phyloP scores from a whole-genome alignment of 2,329 filamentous ascomycete genomes.

The Pseudogymnoascus sp. region DNA sequence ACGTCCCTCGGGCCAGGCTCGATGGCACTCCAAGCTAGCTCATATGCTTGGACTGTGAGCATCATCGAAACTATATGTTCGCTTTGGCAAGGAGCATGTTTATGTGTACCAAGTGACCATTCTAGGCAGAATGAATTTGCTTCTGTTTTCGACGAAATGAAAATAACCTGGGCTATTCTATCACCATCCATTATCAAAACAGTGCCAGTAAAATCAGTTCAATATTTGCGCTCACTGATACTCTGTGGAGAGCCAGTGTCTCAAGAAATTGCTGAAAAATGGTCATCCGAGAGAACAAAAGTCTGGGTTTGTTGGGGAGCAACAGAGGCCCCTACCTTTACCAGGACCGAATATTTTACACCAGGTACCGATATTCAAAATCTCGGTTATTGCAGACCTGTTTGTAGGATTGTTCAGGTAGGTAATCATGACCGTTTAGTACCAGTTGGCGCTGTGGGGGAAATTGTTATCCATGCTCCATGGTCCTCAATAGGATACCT shows the following conservation, averaged over 20 bases:
- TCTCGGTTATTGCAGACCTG: not conserved
- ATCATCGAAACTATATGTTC: not conserved
- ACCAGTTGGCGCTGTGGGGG: slow-evolving; percentile 30
- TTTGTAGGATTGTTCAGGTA: slow-evolving; percentile 33
- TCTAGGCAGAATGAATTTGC: slow-evolving; percentile 17
- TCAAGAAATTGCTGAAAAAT: not conserved
- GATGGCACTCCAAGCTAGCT: not conserved
- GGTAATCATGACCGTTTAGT: slow-evolving; percentile 29
- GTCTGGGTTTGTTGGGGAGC: not conserved
- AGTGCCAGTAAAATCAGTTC: not conserved
- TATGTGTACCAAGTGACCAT: slow-evolving; percentile 21
- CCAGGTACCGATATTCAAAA: not conserved
- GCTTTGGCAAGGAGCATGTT: not conserved
- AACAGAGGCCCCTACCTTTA: not conserved
- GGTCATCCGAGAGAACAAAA: not conserved
- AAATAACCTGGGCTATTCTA: slow-evolving; percentile 17
- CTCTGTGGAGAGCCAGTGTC: not conserved
- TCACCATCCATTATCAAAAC: not conserved
- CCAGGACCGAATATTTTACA: not conserved
- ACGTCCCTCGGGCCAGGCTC: not conserved
- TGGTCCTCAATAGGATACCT: slow-evolving; percentile 34
- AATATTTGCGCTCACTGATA: not conserved
- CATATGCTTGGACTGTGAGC: not conserved
- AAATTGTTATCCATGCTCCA: slow-evolving; percentile 34
- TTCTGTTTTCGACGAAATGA: slow-evolving; percentile 14